Base-by-base conservation (phyloP, 169 alveolate species). In the Babesia caballi region DNA sequence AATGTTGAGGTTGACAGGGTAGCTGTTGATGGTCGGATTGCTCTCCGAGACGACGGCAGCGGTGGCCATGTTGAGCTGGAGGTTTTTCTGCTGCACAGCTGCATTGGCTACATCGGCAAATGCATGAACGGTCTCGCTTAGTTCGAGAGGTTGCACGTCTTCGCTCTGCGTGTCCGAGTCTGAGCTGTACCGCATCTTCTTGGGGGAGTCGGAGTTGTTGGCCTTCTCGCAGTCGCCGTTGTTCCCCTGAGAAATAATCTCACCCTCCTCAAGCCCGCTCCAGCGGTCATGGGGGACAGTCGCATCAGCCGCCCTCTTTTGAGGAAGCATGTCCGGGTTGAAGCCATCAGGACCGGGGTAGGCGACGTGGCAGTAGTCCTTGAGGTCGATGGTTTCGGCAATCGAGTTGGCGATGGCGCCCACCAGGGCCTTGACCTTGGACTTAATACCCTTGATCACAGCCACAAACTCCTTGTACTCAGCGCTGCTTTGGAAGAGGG, bases 401-500 rank as follows among this genome's bases (percentile, higher is more conserved):
- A 77, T 40, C n/a, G 85, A 66, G 47, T 49, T 77, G 6, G 85
- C 63, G 17, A 77, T 40, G 14, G 80, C 73, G 14, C 47, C 85
- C 1, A 77, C 35, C 38, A 77, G 54, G 14, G 58, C 76, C 66
- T 77, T 77, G 4, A 77, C 75, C 52, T 68, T 51, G n/a, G 61
- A 32, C 28, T 77, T 67, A 2, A 40, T 70, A 8, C 88, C 88
- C 50, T 80, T 80, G 21, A 80, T 14, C 47, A 69, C 68, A 0
- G 83, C 88, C 5, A 80, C 83, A 32, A 80, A 30, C 36, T 80
- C 85, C 66, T 77, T 30, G 59, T 66, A 66, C 3, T 68, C 78
- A 4, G 65, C 8, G 52, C 51, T 53, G 42, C 71, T 61, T 28
- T 80, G 50, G 63, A 69, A 80, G 49, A 69, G 83, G 28, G 83